Percentiles rank a stretch among this genome's conserved stretches.
phyloP scores from a whole-genome alignment of 2,329 filamentous ascomycete genomes.

The Colletotrichum trifolii region DNA sequence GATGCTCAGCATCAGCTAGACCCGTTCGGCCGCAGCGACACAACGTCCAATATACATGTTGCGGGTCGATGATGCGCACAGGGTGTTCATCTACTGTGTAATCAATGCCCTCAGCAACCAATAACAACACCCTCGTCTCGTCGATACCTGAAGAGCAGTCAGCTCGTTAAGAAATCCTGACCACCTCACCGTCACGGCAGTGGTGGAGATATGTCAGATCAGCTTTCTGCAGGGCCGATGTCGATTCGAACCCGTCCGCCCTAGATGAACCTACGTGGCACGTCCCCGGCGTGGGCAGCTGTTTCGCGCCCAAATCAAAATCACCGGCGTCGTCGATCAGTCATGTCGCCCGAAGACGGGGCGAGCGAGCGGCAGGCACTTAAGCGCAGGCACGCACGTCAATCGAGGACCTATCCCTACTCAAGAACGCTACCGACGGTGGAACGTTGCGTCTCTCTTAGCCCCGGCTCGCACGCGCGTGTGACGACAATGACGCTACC shows the following conservation, averaged over 20 bases:
- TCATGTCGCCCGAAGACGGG: constrained; percentile 12
- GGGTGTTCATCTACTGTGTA: constrained; percentile 21
- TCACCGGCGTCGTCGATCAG: constrained; percentile 14
- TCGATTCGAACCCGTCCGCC: constrained; percentile 14
- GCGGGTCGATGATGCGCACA: constrained; percentile 36
- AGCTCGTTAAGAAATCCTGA: constrained; percentile 21
- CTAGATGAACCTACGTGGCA: constrained; percentile 13
- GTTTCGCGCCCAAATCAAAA: constrained; percentile 10
- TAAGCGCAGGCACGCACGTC: constrained; percentile 1
- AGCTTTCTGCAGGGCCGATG: constrained; percentile 29
- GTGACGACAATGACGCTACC: constrained; percentile 12
- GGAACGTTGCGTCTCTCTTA: constrained; percentile 34
- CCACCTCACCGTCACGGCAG: constrained; percentile 15
- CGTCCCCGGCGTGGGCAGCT: constrained; percentile 3
- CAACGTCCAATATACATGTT: constrained; percentile 30
- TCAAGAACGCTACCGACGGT: neutral
- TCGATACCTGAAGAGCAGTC: constrained; percentile 7
- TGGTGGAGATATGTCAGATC: constrained; percentile 32
- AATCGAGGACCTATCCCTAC: neutral
- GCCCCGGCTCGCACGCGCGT: constrained; percentile 14
- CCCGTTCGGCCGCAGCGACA: constrained; percentile 26
- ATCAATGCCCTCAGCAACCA: constrained; percentile 16
- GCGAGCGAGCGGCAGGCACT: neutral
- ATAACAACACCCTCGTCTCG: constrained; percentile 15
- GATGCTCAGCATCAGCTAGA: constrained; percentile 15